Evolutionary conservation across 768 basidiomycete genomes (phyloP), one percentile per base, ranked within the genome.

Genomic region (Trametes cingulata): DNA sequence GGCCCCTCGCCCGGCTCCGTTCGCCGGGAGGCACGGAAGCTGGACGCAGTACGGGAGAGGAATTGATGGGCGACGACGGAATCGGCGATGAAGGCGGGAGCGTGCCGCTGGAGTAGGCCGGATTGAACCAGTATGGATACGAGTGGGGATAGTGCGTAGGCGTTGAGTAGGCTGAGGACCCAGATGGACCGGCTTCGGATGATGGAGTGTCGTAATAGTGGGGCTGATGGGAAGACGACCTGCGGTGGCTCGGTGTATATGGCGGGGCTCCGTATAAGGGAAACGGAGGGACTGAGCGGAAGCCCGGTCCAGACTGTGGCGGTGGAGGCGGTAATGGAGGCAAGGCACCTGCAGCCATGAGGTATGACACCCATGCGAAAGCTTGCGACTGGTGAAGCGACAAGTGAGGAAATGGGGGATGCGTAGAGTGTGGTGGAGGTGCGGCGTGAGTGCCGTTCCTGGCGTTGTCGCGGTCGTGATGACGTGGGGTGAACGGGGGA

Each of bases 51-150:
- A 42, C 46, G 15, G 62, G 66, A 14, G 60, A 56, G 10, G 65
- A 57, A 9, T 69, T 48, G 58, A 65, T 49, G 19, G 81, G 75
- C 25, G 77, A 76, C 1, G 75, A 76, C n/a, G 64, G 65, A 13
- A 55, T 67, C 55, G 84, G 80, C 3, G 84, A 82, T 42, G 80
- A 80, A 6, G 85, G 81, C 4, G 84, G 82, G n/a, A 81, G 63
- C 1, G 78, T 80, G 8, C 77, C 80, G 51, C 64, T 67, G 17
- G 84, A 82, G 51, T 77, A 73, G 40, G 73, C 73, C 2, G 83
- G 80, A 55, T 83, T 75, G 52, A 74, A 80, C 19, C 69, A 54
- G 67, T 74, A 75, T 4, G 78, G 73, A 61, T 78, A 75, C 1
- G 73, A 69, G 55, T 77, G 75, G 17, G 69, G 70, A 33, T 60